A percentile compares a stretch with the other conserved stretches of the same genome.
Conservation (phyloP, 352 stramenopile genomes). For the Phytophthora agathidicida region DNA sequence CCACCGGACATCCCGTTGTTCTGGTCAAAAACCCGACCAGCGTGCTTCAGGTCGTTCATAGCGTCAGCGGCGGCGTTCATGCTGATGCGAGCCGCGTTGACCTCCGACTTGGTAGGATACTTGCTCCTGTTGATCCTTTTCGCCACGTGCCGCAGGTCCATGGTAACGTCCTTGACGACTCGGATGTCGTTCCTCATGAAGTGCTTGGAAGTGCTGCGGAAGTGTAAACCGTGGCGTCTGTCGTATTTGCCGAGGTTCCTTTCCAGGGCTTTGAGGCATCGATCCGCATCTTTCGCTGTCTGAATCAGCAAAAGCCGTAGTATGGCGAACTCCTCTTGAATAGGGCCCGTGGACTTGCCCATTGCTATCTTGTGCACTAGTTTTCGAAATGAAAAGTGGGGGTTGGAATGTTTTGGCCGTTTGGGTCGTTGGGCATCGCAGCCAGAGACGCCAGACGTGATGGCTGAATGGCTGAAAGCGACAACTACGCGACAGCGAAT, state of each 20-base stretch:
- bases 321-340: slow-evolving; percentile 28
- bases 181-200: slow-evolving; percentile 39
- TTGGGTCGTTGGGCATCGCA: slow-evolving; percentile 1
- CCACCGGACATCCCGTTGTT: slow-evolving; percentile 19
- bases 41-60: slow-evolving; percentile 38
- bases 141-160: slow-evolving; percentile 25
- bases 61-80: slow-evolving; percentile 34
- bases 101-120: slow-evolving; percentile 24
- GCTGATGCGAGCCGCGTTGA: slow-evolving; percentile 29
- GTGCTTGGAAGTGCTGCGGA: slow-evolving; percentile 28
- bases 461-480: slow-evolving; percentile 16
- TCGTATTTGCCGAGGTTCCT: slow-evolving; percentile 34
- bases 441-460: neutral
- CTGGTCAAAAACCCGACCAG: slow-evolving; percentile 33
- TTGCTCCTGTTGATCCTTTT: slow-evolving; percentile 31
- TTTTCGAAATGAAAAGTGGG: slow-evolving; percentile 10
- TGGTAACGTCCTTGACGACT: slow-evolving; percentile 27
- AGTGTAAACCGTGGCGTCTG: slow-evolving; percentile 20
- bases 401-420: neutral
- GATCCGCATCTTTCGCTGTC: slow-evolving; percentile 16
- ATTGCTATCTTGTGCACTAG: slow-evolving; percentile 13
- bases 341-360: slow-evolving; percentile 9
- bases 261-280: slow-evolving; percentile 31
- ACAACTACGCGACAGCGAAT: slow-evolving; percentile 12
- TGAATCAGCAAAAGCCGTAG: slow-evolving; percentile 20